Conservation (phyloP, 225 moss, liverwort and hornwort genomes). For the Marchantia polymorpha region DNA sequence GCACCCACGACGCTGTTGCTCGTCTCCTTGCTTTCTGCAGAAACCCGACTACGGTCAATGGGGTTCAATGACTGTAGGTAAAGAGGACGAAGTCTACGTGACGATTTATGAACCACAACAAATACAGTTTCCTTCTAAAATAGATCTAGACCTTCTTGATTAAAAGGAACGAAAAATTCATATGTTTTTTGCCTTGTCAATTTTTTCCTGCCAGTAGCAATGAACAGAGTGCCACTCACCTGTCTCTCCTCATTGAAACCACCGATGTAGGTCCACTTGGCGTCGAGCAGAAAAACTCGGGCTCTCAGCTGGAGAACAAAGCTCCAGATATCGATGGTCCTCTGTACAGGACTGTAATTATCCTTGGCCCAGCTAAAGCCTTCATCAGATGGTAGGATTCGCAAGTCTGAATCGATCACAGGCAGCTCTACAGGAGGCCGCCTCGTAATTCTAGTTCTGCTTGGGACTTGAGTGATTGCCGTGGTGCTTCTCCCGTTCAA, state of each 20-base stretch:
- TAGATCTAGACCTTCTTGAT: too few relatives aligned
- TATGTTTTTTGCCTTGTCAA: too few relatives aligned
- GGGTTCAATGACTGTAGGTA: too few relatives aligned
- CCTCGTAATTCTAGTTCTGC: constrained; percentile 47
- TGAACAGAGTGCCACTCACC: constrained; percentile 34
- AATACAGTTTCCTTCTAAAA: too few relatives aligned
- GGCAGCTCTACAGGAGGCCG: constrained; percentile 51
- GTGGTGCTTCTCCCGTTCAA: constrained; percentile 29
- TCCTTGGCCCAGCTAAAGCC: constrained; percentile 90
- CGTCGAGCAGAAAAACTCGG: constrained; percentile 63
- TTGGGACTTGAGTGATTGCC: constrained; percentile 44
- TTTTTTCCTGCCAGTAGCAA: too few relatives aligned
- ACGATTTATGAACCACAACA: not conserved
- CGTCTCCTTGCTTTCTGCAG: constrained; percentile 72
- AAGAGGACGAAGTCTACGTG: not conserved
- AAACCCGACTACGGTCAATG: not conserved
- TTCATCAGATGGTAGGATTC: constrained; percentile 78
- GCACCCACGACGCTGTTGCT: constrained; percentile 76
- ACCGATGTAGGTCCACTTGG: constrained; percentile 85
- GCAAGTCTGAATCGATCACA: constrained; percentile 43
- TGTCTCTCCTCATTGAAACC: constrained; percentile 85
- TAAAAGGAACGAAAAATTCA: too few relatives aligned
- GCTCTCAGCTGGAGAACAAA: constrained; percentile 78
- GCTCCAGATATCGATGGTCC: constrained; percentile 89
- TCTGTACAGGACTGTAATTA: constrained; percentile 65